Evolutionary conservation across 768 basidiomycete genomes (phyloP), one percentile per base, ranked within the genome.

Genomic region (Grammothele lineata): DNA sequence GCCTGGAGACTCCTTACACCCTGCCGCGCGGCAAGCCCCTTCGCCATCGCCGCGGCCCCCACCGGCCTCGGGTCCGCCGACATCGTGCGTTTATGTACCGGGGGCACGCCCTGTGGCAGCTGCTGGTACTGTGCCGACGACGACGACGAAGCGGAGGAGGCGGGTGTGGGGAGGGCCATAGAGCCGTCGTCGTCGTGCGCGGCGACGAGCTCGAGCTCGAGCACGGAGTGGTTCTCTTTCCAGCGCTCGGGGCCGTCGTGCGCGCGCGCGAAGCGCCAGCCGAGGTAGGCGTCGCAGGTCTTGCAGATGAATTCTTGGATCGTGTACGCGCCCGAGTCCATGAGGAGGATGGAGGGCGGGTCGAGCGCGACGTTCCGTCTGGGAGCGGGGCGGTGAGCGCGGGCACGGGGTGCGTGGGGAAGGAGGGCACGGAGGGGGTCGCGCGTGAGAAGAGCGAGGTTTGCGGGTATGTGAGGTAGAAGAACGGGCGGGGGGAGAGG

Each of bases 311-410:
- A 70, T 60, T 81, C 76, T 58, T 77, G 73, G 68, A 80, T 76
- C 12, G 77, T 79, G 55, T 83, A 79, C 17, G 79, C 80, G 22
- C 82, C 81, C 8, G 80, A 79, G 34, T 67, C 70, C 80, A 84
- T 81, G 23, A 84, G 70, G 46, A 77, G 76, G 21, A 80, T 72
- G 25, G 69, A 69, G 9, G 78, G 72, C 21, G 65, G 64, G 12
- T 69, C 66, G 6, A 57, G 62, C 4, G 61, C 61, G 39, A 77
- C 67, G 60, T 81, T 77, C 46, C 74, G 73, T 40, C 79, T 81
- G 59, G 33, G 24, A 40, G 34, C 23, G 12, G 39, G 6, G 24
- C n/a, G n/a, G n/a, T n/a, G n/a, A n/a, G n/a, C n/a, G n/a, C n/a
- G n/a, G n/a, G 24, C 15, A 50, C 24, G 40, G 35, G 43, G 17